Conservation (phyloP, 192 early-diverging fungal species). For the Tieghemiomyces parasiticus region DNA sequence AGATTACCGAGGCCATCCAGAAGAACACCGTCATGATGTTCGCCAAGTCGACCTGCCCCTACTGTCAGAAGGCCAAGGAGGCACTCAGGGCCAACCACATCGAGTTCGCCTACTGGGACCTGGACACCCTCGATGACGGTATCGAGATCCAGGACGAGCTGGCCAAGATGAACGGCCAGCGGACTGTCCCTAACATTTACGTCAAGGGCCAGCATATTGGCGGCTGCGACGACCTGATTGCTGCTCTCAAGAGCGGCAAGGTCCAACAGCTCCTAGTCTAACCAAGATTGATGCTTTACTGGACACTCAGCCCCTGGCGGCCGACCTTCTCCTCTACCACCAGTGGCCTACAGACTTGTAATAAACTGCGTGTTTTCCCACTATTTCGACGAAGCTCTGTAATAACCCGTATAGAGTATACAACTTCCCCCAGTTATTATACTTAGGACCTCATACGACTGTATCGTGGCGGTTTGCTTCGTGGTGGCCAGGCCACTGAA, state of each 20-base stretch:
- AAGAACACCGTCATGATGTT: constrained; percentile 46
- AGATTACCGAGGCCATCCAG: not conserved
- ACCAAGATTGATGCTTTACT: too few species aligned
- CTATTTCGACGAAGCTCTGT: too few species aligned
- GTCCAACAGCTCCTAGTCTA: constrained; percentile 36
- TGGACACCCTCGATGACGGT: constrained; percentile 33
- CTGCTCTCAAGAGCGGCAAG: constrained; percentile 26
- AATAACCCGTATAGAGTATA: too few species aligned
- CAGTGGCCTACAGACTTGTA: too few species aligned
- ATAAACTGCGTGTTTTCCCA: too few species aligned
- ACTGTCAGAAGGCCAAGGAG: constrained; percentile 38
- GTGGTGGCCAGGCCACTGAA: too few species aligned
- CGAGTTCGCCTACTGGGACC: constrained; percentile 31
- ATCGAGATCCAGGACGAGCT: constrained; percentile 45
- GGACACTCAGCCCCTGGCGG: too few species aligned
- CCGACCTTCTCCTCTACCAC: too few species aligned
- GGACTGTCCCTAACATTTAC: constrained; percentile 67
- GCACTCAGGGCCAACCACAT: constrained; percentile 22
- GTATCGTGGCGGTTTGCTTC: too few species aligned
- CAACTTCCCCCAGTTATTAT: too few species aligned
- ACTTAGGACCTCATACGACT: too few species aligned
- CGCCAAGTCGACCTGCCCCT: constrained; percentile 63
- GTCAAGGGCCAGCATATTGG: constrained; percentile 48
- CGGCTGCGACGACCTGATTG: constrained; percentile 38
- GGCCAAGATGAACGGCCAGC: constrained; percentile 34